Evolutionary conservation across 345 rosid species (phyloP).

Genomic region (Clausena lansium): DNA sequence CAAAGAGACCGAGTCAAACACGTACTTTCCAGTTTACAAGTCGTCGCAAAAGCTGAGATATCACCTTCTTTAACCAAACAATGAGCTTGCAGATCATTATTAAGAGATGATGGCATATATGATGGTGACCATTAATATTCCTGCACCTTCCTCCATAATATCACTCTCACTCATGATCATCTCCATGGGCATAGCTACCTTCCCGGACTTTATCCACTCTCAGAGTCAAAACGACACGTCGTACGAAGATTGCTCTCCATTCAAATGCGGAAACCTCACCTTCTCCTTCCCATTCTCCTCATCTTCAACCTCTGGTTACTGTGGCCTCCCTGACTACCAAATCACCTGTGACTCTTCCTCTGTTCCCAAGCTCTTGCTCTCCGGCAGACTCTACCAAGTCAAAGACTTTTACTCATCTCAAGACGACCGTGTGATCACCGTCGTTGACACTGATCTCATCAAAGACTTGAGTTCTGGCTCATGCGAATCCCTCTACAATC

Average conservation of each 20-base stretch:
- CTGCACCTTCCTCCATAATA: background rate
- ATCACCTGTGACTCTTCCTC: conserved; percentile 22
- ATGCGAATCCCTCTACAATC: conserved; percentile 23
- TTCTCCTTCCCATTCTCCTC: conserved; percentile 40
- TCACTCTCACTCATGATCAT: background rate
- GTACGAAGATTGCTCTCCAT: conserved; percentile 24
- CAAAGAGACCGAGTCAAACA: too few relatives aligned
- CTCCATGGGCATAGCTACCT: background rate
- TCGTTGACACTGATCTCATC: conserved; percentile 23
- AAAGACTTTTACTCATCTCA: background rate
- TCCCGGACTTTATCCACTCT: background rate
- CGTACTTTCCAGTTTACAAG: too few relatives aligned
- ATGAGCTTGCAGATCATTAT: too few relatives aligned
- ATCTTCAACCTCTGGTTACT: conserved; percentile 17
- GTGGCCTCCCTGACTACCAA: conserved; percentile 37
- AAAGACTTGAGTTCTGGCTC: conserved; percentile 13
- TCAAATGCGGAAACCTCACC: conserved; percentile 29
- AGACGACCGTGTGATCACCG: conserved; percentile 11
- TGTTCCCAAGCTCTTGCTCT: conserved; percentile 20
- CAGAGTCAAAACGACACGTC: conserved; percentile 1
- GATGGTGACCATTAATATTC: too few relatives aligned
- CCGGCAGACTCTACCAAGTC: conserved; percentile 10
- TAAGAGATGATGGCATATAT: too few relatives aligned
- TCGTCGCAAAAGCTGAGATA: too few relatives aligned
- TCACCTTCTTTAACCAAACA: too few relatives aligned